Percentiles rank a stretch among this genome's conserved stretches.
phyloP scores from a whole-genome alignment of 768 basidiomycete genomes.

The Cyclocybe cylindracea region DNA sequence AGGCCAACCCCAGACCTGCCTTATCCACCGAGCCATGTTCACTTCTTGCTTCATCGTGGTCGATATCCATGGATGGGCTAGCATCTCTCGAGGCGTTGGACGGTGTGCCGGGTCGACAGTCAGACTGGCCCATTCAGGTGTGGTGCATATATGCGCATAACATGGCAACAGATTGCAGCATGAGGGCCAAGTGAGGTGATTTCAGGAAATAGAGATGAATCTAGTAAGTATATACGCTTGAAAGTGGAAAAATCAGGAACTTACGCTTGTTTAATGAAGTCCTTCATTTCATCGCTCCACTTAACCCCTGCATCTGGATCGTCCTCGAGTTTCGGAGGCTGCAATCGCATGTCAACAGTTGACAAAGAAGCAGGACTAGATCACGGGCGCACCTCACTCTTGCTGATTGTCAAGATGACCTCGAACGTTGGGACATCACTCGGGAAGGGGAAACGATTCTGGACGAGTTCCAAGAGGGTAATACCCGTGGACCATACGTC shows the following conservation, averaged over 20 bases:
- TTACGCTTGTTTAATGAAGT: slow-evolving; percentile 84
- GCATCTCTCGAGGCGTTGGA: slow-evolving; percentile 80
- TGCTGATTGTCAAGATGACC: slow-evolving; percentile 83
- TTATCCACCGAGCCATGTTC: slow-evolving; percentile 22
- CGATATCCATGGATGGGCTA: slow-evolving; percentile 33
- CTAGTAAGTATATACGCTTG: neutral
- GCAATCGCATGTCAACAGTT: neutral
- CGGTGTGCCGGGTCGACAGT: slow-evolving; percentile 65
- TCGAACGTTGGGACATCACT: slow-evolving; percentile 89
- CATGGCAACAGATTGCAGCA: too few relatives aligned
- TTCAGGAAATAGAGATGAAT: neutral
- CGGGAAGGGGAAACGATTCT: slow-evolving; percentile 94
- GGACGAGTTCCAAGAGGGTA: slow-evolving; percentile 88
- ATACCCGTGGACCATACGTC: slow-evolving; percentile 99
- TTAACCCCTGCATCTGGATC: slow-evolving; percentile 50
- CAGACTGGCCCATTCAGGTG: slow-evolving; percentile 43
- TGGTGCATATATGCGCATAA: slow-evolving; percentile 8
- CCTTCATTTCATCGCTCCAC: slow-evolving; percentile 91
- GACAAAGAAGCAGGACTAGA: neutral
- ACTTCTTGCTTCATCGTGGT: slow-evolving; percentile 20
- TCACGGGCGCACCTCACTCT: slow-evolving; percentile 56
- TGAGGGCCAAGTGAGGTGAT: too few relatives aligned
- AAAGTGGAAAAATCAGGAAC: slow-evolving; percentile 26
- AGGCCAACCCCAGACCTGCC: slow-evolving; percentile 25
- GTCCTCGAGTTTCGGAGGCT: slow-evolving; percentile 81